Evolutionary conservation across 192 early-diverging fungal species (phyloP), one percentile per base, ranked within the genome.

Genomic region (Coemansia sp.): DNA sequence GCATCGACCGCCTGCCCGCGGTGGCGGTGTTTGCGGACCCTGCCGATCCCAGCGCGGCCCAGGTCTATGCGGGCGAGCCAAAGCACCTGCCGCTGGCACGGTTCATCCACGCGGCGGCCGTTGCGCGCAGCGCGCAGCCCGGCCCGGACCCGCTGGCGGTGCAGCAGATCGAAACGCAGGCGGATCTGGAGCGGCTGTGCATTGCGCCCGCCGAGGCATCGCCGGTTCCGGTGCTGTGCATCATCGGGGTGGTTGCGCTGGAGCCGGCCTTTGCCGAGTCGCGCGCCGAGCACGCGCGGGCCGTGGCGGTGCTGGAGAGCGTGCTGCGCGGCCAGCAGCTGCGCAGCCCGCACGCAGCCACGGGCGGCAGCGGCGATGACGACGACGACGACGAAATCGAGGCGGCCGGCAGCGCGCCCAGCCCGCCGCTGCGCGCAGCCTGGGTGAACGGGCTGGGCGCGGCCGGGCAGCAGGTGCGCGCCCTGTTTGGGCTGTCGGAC

Each of bases 1-100:
- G 83, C 23, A 59, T 93, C 5, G 58, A 76, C 1, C 61, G 45
- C 5, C 81, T 87, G 26, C 94, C 94, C 6, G 78, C 85, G 0
- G 64, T 94, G 25, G 30, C 88, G 4, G 75, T 91, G 3, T 81
- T 90, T 43, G 58, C 83, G 15, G 80, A 79, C 23, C 62, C 62
- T 6, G 31, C 28, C 1, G 46, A 56, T n/a, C 69, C 67, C 15
- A 60, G 61, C 23, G 59, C 75, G 5, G 62, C 70, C 7, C 58
- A 85, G 17, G 38, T 58, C 12, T 93, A 84, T 51, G 58, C 68
- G 12, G 91, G 87, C 41, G 82, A 81, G 35, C 49, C 89, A 20
- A 91, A 90, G 60, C 78, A 83, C 35, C 80, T 66, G 74, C 85
- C 32, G 7, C 60, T 66, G 55, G 61, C 44, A 15, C 52, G 39